Base-by-base conservation (phyloP, 352 stramenopile genomes). In the Globisporangium spinosum region DNA sequence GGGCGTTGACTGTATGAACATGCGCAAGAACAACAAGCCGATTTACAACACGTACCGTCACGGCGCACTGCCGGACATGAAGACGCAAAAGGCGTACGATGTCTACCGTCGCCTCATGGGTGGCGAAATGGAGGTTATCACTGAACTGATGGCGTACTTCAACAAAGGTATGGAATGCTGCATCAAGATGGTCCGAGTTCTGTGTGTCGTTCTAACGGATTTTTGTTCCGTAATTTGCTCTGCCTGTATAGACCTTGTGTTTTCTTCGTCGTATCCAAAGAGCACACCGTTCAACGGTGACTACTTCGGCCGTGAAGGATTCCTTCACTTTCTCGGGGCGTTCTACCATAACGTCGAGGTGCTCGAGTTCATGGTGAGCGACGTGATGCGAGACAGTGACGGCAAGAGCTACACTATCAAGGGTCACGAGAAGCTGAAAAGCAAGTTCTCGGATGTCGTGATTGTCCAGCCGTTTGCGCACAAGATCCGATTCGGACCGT, bases 231-330 rank as follows among this genome's bases (percentile, higher is more conserved):
- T 32, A 8, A 8, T 32, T 32, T 32, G 29, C 29, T 32, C 29
- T 32, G 29, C 4, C 4, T 32, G 29, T 8, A 32, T 32, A 84
- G 89, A 96, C 45, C 71, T 96, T 13, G 89, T 96, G 34, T 93
- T 96, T 63, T 86, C 87, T 61, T 94, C 85, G 35, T 86, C 77
- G 25, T 94, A 92, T 64, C 87, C 87, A 13, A 94, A 93, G 65
- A 85, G 73, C 56, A 80, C 87, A 27, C 83, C 83, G 7, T 95
- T 96, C 65, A 76, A 77, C 49, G 86, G 87, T 53, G 87, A 95
- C 57, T 96, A 92, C 73, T 95, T 95, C 63, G 89, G 89, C 6
- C 84, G 89, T 20, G 89, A 96, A 75, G 89, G 89, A 0, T 61
- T 95, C 22, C 64, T 95, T 57, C 80, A 94, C 49, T 96, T 95